phyloP scores from a whole-genome alignment of 768 basidiomycete genomes.

The Myochromella boudieri region DNA sequence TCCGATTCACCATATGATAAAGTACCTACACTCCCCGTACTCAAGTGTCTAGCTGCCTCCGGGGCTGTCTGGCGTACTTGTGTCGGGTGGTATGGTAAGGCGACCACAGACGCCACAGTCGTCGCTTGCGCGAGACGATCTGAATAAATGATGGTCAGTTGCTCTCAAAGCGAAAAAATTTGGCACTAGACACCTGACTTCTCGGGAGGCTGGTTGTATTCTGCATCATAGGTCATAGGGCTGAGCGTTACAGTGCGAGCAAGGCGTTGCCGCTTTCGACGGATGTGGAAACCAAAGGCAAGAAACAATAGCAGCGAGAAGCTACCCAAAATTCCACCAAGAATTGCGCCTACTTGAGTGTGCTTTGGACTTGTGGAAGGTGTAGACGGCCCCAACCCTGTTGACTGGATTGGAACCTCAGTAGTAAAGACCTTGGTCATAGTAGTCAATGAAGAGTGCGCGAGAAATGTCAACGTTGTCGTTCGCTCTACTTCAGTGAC shows the following conservation, averaged over 20 bases:
- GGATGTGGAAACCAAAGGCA: neutral
- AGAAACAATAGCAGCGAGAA: neutral
- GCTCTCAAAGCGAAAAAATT: neutral
- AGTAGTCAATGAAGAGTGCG: constrained; percentile 4
- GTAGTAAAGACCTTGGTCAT: constrained; percentile 5
- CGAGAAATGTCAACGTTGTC: constrained; percentile 5
- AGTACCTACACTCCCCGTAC: neutral
- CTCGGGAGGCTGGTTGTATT: constrained; percentile 6
- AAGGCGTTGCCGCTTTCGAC: neutral
- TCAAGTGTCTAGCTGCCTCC: neutral
- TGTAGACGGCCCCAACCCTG: neutral
- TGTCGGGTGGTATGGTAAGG: no score
- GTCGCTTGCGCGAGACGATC: neutral
- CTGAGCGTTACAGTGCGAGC: neutral
- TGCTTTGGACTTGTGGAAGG: neutral
- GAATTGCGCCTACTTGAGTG: constrained; percentile 1
- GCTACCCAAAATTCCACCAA: constrained; percentile 7
- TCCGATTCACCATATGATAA: neutral
- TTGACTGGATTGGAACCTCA: constrained; percentile 5
- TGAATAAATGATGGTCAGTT: neutral
- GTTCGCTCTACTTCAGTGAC: constrained; percentile 6
- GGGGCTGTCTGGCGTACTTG: neutral
- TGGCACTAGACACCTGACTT: constrained; percentile 6
- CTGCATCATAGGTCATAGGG: neutral
- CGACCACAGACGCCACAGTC: neutral